These are phyloP conservation scores for Centrapalus pauciflorus DNA, from an alignment of 129 eudicot genomes.

Conservation along the genomic window DNA sequence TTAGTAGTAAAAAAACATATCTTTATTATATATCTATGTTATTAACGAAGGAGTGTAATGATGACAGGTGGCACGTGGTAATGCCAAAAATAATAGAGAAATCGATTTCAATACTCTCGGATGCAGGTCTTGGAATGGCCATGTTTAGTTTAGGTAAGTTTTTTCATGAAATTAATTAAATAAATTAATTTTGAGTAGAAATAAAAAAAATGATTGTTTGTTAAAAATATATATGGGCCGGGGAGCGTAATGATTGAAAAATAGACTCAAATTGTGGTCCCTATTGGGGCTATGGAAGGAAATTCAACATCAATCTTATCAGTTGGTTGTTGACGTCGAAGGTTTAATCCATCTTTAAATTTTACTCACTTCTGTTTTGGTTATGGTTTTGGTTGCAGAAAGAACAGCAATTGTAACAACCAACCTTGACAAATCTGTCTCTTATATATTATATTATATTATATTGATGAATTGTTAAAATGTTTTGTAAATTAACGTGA, in stretches of 20 bases:
- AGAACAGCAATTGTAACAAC: constrained; percentile 1
- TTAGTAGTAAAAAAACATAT: not conserved
- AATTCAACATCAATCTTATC: constrained; percentile 21
- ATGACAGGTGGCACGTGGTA: constrained; percentile 72
- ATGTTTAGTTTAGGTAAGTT: constrained; percentile 94
- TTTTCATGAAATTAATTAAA: not conserved
- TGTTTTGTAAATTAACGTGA: not conserved
- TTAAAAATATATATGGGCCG: too few species aligned
- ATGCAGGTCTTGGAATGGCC: constrained; percentile 99
- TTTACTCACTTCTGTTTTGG: not conserved
- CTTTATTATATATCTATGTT: not conserved
- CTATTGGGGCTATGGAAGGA: constrained; percentile 14
- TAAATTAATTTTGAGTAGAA: not conserved
- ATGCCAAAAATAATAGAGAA: constrained; percentile 78
- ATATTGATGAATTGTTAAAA: not conserved
- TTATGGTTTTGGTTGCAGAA: not conserved
- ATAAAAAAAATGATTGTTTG: not conserved
- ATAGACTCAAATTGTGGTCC: constrained; percentile 16
- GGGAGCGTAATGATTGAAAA: constrained; percentile 18
- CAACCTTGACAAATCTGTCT: constrained; percentile 18
- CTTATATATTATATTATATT: not conserved
- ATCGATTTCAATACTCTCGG: constrained; percentile 81
- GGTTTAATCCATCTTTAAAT: not conserved
- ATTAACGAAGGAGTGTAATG: constrained; percentile 5
- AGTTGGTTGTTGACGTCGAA: constrained; percentile 1